Base-by-base conservation (phyloP, 2,329 filamentous ascomycete species). In the Xylaria hypoxylon region DNA sequence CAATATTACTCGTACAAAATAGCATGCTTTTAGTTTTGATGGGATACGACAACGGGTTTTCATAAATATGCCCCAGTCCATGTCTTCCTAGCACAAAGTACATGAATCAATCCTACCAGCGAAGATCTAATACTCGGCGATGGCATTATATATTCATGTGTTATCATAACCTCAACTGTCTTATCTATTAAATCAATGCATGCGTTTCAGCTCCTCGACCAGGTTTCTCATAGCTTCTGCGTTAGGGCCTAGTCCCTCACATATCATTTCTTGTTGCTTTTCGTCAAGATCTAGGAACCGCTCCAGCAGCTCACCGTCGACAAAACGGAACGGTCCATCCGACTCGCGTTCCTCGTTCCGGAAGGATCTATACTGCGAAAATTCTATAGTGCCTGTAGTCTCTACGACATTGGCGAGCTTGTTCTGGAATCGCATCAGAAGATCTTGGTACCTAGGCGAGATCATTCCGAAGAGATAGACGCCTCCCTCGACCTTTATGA, bases 291-390 rank as follows among this genome's bases (percentile, higher is more conserved):
- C 90, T 71, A 98, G 79, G 76, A 97, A 97, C 58, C 88, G 80
- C 80, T 98, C 95, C 13, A 99, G 84, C 73, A 98, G 83, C 77
- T 97, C 95, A 65, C 95, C 96, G 75, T 99, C 96, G 13, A 99
- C 87, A 74, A 98, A 98, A 1, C 95, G 86, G 75, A 89, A 92
- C 0, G 96, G 95, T 44, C 91, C 92, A 0, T 92, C 89, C 0
- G 88, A 87, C 65, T 92, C 87, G 19, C 90, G 83, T 28, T 91
- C 89, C 26, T 88, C 83, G 60, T 89, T 96, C 67, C 89, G 89
- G 81, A 95, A 97, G 0, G 91, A 91, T n/a, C 96, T 87, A 81
- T 92, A 99, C 24, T 85, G 83, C 44, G 89, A 87, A 78, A 97
- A 98, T 0, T 89, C 85, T 55, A 97, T 87, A 53, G 89, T 82